phyloP scores from a whole-genome alignment of 176 grass and related monocot species.

The Oryza officinalis region DNA sequence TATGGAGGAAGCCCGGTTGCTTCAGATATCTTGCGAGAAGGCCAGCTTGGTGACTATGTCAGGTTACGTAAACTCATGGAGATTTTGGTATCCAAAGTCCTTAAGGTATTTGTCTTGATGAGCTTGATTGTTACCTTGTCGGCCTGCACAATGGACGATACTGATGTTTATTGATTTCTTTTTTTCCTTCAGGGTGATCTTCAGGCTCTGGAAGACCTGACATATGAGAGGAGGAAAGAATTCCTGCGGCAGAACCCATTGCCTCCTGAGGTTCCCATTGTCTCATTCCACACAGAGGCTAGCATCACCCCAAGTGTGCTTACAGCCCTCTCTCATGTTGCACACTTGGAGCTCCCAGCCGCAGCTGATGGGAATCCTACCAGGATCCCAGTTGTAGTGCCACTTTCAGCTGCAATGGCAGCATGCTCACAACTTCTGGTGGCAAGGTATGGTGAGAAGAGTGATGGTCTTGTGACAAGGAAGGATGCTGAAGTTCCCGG shows the following conservation, averaged over 20 bases:
- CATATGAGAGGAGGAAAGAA: too few species aligned
- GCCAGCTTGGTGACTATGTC: conserved; percentile 88
- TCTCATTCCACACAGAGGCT: too few species aligned
- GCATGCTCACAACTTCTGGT: conserved; percentile 80
- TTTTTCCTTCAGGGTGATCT: too few species aligned
- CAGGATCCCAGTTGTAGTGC: conserved; percentile 79
- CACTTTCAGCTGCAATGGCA: conserved; percentile 78
- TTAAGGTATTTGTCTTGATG: conserved; percentile 62
- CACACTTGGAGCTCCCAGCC: conserved; percentile 76
- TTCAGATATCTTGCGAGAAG: conserved; percentile 31
- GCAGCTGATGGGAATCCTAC: conserved; percentile 51
- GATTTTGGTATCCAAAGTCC: conserved; percentile 79
- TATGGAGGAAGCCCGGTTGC: conserved; percentile 92
- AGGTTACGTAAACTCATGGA: conserved; percentile 82
- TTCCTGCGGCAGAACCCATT: too few species aligned
- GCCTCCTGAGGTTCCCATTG: too few species aligned
- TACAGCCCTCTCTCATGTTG: conserved; percentile 79
- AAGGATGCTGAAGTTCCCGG: conserved; percentile 79
- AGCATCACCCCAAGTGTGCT: conserved; percentile 53
- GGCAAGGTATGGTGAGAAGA: conserved; percentile 82
- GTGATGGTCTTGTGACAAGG: conserved; percentile 80
- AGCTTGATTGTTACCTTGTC: conserved; percentile 14
- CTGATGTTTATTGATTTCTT: too few species aligned
- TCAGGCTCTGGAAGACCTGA: too few species aligned
- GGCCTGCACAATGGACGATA: background rate